Base-by-base conservation (phyloP, 1,284 basidiomycete species). In the Rhodotorula sp. region DNA sequence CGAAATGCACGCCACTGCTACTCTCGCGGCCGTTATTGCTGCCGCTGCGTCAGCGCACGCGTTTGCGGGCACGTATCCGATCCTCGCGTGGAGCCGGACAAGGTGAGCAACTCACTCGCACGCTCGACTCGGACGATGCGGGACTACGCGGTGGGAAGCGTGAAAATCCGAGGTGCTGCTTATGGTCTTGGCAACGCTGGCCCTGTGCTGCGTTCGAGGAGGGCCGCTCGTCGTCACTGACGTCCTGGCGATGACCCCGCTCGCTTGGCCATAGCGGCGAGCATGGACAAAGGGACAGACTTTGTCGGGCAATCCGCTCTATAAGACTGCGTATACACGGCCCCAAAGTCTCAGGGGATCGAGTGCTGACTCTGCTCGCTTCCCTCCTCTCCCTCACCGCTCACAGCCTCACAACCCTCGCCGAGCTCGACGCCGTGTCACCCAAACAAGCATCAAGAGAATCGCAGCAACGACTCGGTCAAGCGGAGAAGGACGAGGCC, bases 51-150 rank as follows among this genome's bases (percentile, higher is more conserved):
- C 56, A 5, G 70, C 49, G 6, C 19, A 55, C 5, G 71, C 72
- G 6, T 73, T 73, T 58, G 38, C 54, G 12, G 66, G 68, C 19
- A 71, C 72, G n/a, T 68, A 56, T 34, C 72, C 72, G 15, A 45
- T 73, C 66, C 54, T 73, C 16, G 72, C 69, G 8, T 73, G 61
- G 62, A 54, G 55, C 52, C 28, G 52, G 19, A 56, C 10, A 26
- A 12, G 43, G 72, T 73, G 43, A 66, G 72, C 60, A 7, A 34
- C 57, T 34, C 31, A 3, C 16, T 4, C 23, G 12, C 16, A 3
- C 23, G 31, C 38, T 43, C 38, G 38, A 14, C 38, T 43, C 38
- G 38, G 38, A 12, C 38, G 2, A 43, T 43, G 38, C 38, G 38
- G 12, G 10, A 1, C 38, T 43, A 28, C 28, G 38, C 38, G 10